A percentile compares a stretch with the other conserved stretches of the same genome.
These are phyloP conservation scores for Axilococcus clingmanii DNA, from an alignment of 139 green algal genomes.

Conservation along the genomic window DNA sequence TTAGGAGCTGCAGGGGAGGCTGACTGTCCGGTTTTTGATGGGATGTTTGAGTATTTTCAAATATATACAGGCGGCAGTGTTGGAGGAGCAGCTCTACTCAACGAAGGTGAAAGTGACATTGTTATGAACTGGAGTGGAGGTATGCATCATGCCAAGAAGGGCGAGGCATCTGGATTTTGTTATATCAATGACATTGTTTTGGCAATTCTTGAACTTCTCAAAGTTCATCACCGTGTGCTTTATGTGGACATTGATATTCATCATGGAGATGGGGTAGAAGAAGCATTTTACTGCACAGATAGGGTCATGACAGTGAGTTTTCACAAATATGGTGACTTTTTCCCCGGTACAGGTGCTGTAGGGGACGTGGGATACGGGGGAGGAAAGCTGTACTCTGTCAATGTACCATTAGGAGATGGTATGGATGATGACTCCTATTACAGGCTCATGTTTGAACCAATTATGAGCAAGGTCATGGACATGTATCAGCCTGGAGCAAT, in stretches of 20 bases:
- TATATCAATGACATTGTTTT: slow-evolving; percentile 99
- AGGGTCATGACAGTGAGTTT: slow-evolving; percentile 90
- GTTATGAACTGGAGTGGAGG: slow-evolving; percentile 96
- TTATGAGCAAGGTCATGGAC: slow-evolving; percentile 92
- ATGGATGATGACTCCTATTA: slow-evolving; percentile 97
- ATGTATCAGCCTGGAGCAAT: slow-evolving; percentile 91
- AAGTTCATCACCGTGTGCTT: slow-evolving; percentile 51
- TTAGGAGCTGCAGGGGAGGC: slow-evolving; percentile 82
- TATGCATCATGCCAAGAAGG: slow-evolving; percentile 96
- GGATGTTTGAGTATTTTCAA: slow-evolving; percentile 93
- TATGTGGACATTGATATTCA: slow-evolving; percentile 73
- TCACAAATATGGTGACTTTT: slow-evolving; percentile 98
- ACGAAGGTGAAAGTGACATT: slow-evolving; percentile 73
- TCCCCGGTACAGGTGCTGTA: slow-evolving; percentile 85
- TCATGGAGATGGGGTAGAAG: slow-evolving; percentile 97
- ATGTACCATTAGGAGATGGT: slow-evolving; percentile 88
- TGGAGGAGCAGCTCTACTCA: slow-evolving; percentile 78
- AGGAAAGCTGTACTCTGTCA: slow-evolving; percentile 86
- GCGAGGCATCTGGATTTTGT: slow-evolving; percentile 78
- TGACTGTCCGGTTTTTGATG: slow-evolving; percentile 97
- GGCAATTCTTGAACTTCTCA: slow-evolving; percentile 91
- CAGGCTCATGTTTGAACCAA: slow-evolving; percentile 83
- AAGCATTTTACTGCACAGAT: slow-evolving; percentile 98
- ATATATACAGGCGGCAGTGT: slow-evolving; percentile 70
- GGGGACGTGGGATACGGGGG: slow-evolving; percentile 62